Base-by-base conservation (phyloP, 2,329 filamentous ascomycete species). In the Stagonosporopsis cucurbitacearum region DNA sequence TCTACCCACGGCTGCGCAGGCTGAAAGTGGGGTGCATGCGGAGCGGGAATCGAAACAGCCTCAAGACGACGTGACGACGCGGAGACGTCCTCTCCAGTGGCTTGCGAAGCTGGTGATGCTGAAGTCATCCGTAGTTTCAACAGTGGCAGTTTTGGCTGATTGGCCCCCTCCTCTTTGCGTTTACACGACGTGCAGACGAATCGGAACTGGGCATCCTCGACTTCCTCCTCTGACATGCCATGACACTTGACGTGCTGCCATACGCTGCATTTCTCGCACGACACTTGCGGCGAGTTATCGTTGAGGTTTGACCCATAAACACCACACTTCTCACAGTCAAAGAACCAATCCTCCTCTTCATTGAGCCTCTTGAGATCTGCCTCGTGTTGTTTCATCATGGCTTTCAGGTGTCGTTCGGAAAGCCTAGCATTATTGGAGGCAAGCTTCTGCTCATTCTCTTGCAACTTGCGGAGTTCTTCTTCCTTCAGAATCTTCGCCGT, bases 161-260 rank as follows among this genome's bases (percentile, higher is more conserved):
- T 84, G 17, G 82, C 81, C 49, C 86, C 84, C 64, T 88, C 82
- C 59, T 87, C 85, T 55, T 86, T 88, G 15, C 83, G 86, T 65
- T 85, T 86, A 79, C 95, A 99, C 43, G 88, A 86, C 30, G 80
- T 80, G 78, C 94, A 98, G 62, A 96, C 76, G 69, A 96, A 96
- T 58, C 91, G 87, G 68, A 98, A 98, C 63, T 96, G 90, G 13
- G 63, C 48, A 32, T 68, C 57, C 62, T 96, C 94, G 0, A 92
- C 93, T 59, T 93, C 89, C 57, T 84, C 79, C 66, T 96, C 85
- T 41, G 85, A 84, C 60, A 98, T 90, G 36, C 88, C 89, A 57
- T 96, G 84, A 71, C 95, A 99, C 67, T 90, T 91, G 80, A 92
- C 96, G 72, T 99, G 95, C 73, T 98, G 94, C 95, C 95, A 99